Base-by-base conservation (phyloP, 306 rosid species). In the Luffa acutangula region DNA sequence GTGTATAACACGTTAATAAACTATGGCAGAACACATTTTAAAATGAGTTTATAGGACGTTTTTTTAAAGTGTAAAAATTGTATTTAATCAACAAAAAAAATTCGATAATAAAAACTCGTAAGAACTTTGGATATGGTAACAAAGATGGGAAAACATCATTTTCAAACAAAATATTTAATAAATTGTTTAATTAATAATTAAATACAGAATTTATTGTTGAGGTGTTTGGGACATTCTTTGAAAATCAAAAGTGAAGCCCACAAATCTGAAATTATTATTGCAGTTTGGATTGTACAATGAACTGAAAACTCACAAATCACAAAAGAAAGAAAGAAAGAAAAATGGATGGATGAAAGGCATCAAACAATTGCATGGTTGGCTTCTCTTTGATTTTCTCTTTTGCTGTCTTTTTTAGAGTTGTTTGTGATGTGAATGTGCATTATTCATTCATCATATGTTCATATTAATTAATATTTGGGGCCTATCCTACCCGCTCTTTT, bases 211-310 rank as follows among this genome's bases (percentile, higher is more conserved):
- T 39, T 1, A 69, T 42, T 69, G 14, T n/a, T 15, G 75, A n/a
- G 17, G 34, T 43, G 36, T 69, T 69, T 69, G 75, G 75, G 75
- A 69, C 75, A 69, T 69, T 69, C 75, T 42, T 42, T 41, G 25
- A 8, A 67, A 41, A 67, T 65, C 48, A 36, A 65, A 65, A 18
- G 6, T 34, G 46, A 65, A 65, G 73, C 73, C 73, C 49, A 65
- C 49, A 34, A 41, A 41, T 66, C 74, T 63, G 43, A 66, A 66
- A 41, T 9, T 66, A 41, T 9, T 66, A 66, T 66, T 66, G 75
- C 13, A 41, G 14, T 10, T 10, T 25, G 54, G 13, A 4, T 69
- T n/a, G 75, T 69, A 42, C 75, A 69, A 69, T 69, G 75, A 69
- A 69, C 54, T 69, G 53, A 69, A 69, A 7, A 69, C 49, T 37